Percentiles rank a stretch among this genome's conserved stretches.
Evolutionary conservation across 176 grass and related monocot species (phyloP).

Genomic region (Eremochloa ophiuroides): DNA sequence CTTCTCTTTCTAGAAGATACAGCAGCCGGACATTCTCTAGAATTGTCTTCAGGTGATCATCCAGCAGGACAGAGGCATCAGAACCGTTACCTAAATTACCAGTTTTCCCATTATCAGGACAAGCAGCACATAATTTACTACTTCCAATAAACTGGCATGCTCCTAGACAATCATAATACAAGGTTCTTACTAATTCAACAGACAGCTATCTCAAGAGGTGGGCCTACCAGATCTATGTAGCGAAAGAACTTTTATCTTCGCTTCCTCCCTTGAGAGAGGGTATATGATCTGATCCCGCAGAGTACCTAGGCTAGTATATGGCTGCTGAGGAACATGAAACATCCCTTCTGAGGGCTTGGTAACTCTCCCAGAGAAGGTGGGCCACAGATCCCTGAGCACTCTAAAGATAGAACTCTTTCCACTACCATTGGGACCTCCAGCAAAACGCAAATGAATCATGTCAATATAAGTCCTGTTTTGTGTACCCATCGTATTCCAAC

Average conservation of each 20-base stretch:
- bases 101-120: not conserved
- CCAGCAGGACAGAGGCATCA: slow-evolving; percentile 49
- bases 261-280: slow-evolving; percentile 81
- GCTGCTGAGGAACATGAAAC: slow-evolving; percentile 93
- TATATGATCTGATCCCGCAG: slow-evolving; percentile 96
- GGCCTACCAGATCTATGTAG: slow-evolving; percentile 46
- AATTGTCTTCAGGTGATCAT: slow-evolving; percentile 82
- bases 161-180: not conserved
- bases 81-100: slow-evolving; percentile 40
- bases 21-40: slow-evolving; percentile 74
- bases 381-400: slow-evolving; percentile 88
- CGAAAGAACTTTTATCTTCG: slow-evolving; percentile 50
- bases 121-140: slow-evolving; percentile 2
- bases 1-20: slow-evolving; percentile 96
- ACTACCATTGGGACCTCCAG: slow-evolving; percentile 89
- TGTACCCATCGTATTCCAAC: too few species aligned
- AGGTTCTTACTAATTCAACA: slow-evolving; percentile 1
- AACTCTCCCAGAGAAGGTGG: slow-evolving; percentile 72
- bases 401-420: slow-evolving; percentile 98
- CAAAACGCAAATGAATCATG: slow-evolving; percentile 16
- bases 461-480: slow-evolving; percentile 19
- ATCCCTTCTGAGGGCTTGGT: slow-evolving; percentile 64
- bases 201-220: not conserved
- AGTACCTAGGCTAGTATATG: slow-evolving; percentile 96
- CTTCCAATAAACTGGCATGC: not conserved